phyloP scores from a whole-genome alignment of 2,329 filamentous ascomycete genomes.

The Scortechinia acanthostroma region DNA sequence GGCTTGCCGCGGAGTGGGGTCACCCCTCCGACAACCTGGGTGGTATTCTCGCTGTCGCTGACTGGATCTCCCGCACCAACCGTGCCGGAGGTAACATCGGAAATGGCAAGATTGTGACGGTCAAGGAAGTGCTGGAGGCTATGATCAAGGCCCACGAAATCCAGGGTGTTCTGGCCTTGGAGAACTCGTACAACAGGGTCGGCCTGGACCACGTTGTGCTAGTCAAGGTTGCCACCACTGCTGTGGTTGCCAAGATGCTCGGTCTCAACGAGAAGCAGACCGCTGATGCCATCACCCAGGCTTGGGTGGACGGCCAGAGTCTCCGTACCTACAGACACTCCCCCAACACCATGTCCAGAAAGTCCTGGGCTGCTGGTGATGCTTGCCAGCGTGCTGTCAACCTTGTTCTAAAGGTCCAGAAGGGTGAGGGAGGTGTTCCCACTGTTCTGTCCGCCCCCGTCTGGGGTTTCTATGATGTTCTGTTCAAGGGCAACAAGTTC shows the following conservation, averaged over 20 bases:
- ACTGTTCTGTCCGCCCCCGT: conserved; percentile 86
- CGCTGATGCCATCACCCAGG: conserved; percentile 89
- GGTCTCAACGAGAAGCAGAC: conserved; percentile 47
- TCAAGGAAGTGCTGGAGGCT: conserved; percentile 18
- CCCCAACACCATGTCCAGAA: conserved; percentile 98
- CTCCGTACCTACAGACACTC: conserved; percentile 95
- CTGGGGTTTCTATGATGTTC: conserved; percentile 98
- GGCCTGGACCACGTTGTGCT: conserved; percentile 31
- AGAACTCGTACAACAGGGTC: conserved; percentile 25
- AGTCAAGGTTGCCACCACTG: conserved; percentile 28
- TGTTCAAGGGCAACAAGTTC: conserved; percentile 94
- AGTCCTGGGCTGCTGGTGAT: conserved; percentile 97
- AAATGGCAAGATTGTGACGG: conserved; percentile 55
- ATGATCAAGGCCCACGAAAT: conserved; percentile 31
- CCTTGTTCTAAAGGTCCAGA: conserved; percentile 81
- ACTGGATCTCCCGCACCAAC: conserved; percentile 68
- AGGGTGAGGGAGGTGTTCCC: conserved; percentile 83
- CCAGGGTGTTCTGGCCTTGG: conserved; percentile 24
- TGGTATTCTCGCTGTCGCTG: conserved; percentile 21
- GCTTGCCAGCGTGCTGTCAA: conserved; percentile 94
- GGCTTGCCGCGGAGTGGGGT: conserved; percentile 29
- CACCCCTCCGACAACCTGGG: conserved; percentile 31
- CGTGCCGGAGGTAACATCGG: conserved; percentile 71
- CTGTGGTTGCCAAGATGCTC: conserved; percentile 24
- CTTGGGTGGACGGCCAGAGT: conserved; percentile 93